Evolutionary conservation across 202 grass and related monocot genomes (phyloP).

Genomic region (Thinopyrum obtusiflorum): DNA sequence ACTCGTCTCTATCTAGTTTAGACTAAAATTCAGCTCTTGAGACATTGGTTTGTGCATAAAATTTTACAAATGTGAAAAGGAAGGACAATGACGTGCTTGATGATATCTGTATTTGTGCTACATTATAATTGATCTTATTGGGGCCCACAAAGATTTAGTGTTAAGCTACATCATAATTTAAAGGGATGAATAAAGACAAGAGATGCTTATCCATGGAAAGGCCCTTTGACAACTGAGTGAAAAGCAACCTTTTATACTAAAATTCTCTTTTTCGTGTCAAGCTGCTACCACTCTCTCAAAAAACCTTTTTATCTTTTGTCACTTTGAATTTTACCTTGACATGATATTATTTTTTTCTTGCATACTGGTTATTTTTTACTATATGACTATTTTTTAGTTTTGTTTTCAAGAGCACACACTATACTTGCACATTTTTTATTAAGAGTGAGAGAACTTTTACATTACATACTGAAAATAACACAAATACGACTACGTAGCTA

Average conservation of each 20-base stretch:
- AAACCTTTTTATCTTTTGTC: neutral
- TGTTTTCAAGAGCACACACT: neutral
- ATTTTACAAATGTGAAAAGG: neutral
- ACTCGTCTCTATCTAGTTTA: neutral
- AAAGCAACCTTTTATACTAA: neutral
- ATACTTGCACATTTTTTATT: too few species aligned
- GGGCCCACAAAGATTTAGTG: constrained; percentile 30
- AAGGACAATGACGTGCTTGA: neutral
- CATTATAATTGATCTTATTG: constrained; percentile 19
- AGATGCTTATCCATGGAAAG: constrained; percentile 37
- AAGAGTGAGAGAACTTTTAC: too few species aligned
- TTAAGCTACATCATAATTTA: neutral
- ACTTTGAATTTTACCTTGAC: neutral
- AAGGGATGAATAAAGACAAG: neutral
- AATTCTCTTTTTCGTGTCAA: neutral
- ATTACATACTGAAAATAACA: too few species aligned
- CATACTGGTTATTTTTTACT: neutral
- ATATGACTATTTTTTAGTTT: neutral
- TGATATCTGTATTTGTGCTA: constrained; percentile 7
- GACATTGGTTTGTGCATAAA: neutral
- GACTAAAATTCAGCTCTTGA: neutral
- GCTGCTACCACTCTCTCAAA: neutral
- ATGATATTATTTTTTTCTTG: neutral
- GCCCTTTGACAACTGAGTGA: constrained; percentile 4
- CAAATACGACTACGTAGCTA: too few species aligned